Conservation (phyloP, 1,139 yeast species). For the Zygoascus hellenicus region DNA sequence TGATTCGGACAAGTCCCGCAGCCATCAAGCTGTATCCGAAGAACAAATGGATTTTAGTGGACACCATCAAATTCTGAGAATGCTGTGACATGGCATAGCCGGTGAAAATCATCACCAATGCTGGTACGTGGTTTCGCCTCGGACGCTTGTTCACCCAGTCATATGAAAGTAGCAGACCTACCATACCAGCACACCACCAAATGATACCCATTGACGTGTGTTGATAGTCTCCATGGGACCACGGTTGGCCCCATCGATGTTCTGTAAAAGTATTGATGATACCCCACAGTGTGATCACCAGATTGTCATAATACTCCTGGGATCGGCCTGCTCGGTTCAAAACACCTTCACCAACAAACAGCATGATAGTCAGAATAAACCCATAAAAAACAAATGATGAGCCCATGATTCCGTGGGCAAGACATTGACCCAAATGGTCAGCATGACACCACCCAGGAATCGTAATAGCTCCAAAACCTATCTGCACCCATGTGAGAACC, state of each 20-base stretch:
- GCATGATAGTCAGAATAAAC: slow-evolving; percentile 55
- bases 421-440: slow-evolving; percentile 79
- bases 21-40: slow-evolving; percentile 76
- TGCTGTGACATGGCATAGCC: slow-evolving; percentile 96
- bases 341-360: slow-evolving; percentile 45
- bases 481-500: slow-evolving; percentile 54
- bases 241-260: slow-evolving; percentile 90
- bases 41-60: slow-evolving; percentile 81
- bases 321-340: slow-evolving; percentile 44
- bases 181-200: slow-evolving; percentile 92
- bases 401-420: slow-evolving; percentile 97
- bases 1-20: slow-evolving; percentile 68
- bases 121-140: slow-evolving; percentile 69
- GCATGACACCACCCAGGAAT: slow-evolving; percentile 78
- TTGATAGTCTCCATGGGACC: slow-evolving; percentile 84
- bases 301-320: slow-evolving; percentile 81
- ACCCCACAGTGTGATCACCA: slow-evolving; percentile 83
- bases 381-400: slow-evolving; percentile 79
- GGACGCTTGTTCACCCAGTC: slow-evolving; percentile 40
- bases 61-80: slow-evolving; percentile 62
- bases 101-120: slow-evolving; percentile 72
- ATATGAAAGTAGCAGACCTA: slow-evolving; percentile 71
- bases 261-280: slow-evolving; percentile 91
- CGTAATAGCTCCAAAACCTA: slow-evolving; percentile 76
- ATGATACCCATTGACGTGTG: slow-evolving; percentile 94